phyloP scores from a whole-genome alignment of 768 basidiomycete species.

The Pulveroboletus frians region DNA sequence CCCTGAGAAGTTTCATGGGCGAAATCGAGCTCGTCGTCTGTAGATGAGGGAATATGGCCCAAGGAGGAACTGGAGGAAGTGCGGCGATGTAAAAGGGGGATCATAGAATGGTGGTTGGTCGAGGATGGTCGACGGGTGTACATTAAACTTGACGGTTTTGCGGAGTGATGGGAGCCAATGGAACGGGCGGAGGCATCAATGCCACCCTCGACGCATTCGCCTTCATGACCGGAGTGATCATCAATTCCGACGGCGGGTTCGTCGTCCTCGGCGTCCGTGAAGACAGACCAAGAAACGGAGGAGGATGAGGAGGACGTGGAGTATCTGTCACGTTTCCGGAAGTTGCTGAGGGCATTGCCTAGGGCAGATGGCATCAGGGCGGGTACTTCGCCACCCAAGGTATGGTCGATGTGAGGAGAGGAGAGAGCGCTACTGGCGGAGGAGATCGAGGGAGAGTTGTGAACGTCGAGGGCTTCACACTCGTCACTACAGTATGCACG shows the following conservation, averaged over 20 bases:
- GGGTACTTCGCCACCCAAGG: conserved; percentile 57
- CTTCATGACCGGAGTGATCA: conserved; percentile 29
- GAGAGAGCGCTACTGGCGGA: conserved; percentile 62
- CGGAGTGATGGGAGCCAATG: conserved; percentile 29
- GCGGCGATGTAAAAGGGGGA: conserved; percentile 52
- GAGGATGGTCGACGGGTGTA: conserved; percentile 68
- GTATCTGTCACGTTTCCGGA: conserved; percentile 44
- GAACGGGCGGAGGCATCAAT: conserved; percentile 44
- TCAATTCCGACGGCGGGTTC: conserved; percentile 32
- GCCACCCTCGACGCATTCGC: conserved; percentile 29
- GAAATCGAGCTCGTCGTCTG: conserved; percentile 40
- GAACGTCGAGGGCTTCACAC: conserved; percentile 55
- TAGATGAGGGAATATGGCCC: conserved; percentile 31
- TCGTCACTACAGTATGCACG: conserved; percentile 67
- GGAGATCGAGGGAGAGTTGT: conserved; percentile 60
- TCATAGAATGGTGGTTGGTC: conserved; percentile 61
- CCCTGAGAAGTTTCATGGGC: conserved; percentile 31
- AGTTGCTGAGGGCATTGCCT: conserved; percentile 46
- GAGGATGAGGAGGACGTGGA: conserved; percentile 62
- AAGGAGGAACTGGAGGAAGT: conserved; percentile 38
- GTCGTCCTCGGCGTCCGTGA: conserved; percentile 63
- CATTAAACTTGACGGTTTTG: conserved; percentile 45
- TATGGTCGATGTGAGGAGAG: conserved; percentile 56
- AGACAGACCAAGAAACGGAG: conserved; percentile 60
- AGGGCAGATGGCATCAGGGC: conserved; percentile 57